Evolutionary conservation across 768 basidiomycete genomes (phyloP).

Genomic region (Phaeotremella skinneri): DNA sequence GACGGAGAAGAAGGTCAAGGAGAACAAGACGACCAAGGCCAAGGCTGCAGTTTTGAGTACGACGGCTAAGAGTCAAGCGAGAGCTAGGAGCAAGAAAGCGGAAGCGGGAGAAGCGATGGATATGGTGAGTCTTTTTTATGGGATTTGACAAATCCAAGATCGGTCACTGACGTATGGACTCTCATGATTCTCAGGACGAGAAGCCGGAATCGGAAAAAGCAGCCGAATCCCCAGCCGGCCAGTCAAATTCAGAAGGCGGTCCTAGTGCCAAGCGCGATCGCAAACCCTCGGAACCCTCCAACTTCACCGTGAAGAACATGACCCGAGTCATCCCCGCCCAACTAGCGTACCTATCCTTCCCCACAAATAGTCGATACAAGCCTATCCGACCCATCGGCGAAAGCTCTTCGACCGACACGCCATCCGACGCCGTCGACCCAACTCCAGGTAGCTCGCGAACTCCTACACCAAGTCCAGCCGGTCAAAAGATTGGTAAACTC

Average conservation of each 20-base stretch:
- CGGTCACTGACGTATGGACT: not conserved
- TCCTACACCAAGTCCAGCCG: no score
- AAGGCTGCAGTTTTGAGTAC: constrained; percentile 94
- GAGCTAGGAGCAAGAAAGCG: constrained; percentile 83
- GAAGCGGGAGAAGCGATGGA: constrained; percentile 77
- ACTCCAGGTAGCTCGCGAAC: no score
- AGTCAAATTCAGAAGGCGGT: constrained; percentile 21
- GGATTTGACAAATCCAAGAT: not conserved
- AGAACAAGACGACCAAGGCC: constrained; percentile 86
- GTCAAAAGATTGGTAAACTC: not conserved
- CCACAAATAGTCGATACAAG: constrained; percentile 72
- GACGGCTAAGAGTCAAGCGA: constrained; percentile 92
- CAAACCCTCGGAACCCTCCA: constrained; percentile 67
- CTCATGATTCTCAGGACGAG: constrained; percentile 57
- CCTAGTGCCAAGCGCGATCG: constrained; percentile 54
- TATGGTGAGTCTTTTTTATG: constrained; percentile 58
- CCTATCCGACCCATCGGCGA: constrained; percentile 75
- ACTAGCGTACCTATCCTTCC: constrained; percentile 78
- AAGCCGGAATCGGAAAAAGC: constrained; percentile 59
- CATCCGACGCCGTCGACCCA: no score
- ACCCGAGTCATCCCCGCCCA: constrained; percentile 90
- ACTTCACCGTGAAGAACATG: constrained; percentile 77
- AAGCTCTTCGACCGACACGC: constrained; percentile 9
- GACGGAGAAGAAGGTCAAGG: constrained; percentile 80
- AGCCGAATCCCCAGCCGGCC: constrained; percentile 9